phyloP scores from a whole-genome alignment of 345 rosid genomes.

The Ceriops tagal region DNA sequence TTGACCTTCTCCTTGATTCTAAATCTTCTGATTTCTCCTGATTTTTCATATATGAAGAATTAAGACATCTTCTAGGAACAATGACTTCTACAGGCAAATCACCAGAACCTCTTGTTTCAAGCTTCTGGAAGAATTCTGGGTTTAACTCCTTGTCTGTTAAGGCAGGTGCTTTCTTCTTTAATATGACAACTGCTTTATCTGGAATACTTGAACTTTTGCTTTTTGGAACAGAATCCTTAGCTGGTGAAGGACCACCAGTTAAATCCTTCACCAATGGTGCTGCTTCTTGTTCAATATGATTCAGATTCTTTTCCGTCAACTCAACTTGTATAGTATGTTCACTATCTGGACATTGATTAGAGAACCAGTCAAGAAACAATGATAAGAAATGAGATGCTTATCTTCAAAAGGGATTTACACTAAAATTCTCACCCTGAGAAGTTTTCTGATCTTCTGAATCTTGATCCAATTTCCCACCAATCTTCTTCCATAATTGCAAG shows the following conservation, averaged over 20 bases:
- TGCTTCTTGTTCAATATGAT: slow-evolving; percentile 36
- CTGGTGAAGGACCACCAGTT: slow-evolving; percentile 43
- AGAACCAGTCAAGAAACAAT: background rate
- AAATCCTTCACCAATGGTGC: slow-evolving; percentile 50
- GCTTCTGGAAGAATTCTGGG: slow-evolving; percentile 94
- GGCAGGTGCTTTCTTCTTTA: slow-evolving; percentile 86
- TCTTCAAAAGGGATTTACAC: background rate
- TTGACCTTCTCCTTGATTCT: slow-evolving; percentile 47
- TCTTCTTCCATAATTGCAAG: slow-evolving; percentile 82
- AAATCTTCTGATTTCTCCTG: slow-evolving; percentile 56
- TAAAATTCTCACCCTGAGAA: slow-evolving; percentile 49
- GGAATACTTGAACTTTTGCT: slow-evolving; percentile 62
- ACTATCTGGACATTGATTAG: slow-evolving; percentile 33
- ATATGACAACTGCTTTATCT: slow-evolving; percentile 73
- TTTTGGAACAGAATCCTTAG: slow-evolving; percentile 48
- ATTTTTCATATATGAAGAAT: slow-evolving; percentile 52
- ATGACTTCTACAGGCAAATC: slow-evolving; percentile 92
- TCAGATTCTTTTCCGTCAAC: slow-evolving; percentile 37
- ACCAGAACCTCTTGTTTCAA: slow-evolving; percentile 66
- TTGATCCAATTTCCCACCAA: slow-evolving; percentile 74
- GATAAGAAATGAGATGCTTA: slow-evolving; percentile 9
- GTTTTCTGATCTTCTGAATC: slow-evolving; percentile 55
- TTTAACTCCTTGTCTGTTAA: slow-evolving; percentile 81
- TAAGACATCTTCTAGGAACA: slow-evolving; percentile 67
- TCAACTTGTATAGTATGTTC: slow-evolving; percentile 34